These are phyloP conservation scores for Protea cynaroides DNA, from an alignment of 164 flowering plant genomes.

Conservation along the genomic window DNA sequence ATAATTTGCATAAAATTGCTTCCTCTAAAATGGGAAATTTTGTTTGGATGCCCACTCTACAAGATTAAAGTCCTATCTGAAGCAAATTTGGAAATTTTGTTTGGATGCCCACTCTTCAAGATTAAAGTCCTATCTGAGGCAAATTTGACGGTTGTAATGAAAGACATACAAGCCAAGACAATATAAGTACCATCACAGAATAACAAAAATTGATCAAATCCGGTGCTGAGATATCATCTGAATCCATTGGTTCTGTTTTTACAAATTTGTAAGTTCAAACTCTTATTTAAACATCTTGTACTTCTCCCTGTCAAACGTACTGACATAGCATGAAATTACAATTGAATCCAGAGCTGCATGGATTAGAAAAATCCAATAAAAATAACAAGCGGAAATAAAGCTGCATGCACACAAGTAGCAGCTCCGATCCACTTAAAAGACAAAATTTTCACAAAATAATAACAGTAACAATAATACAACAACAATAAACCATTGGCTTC, in stretches of 20 bases:
- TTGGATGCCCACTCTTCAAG: no score
- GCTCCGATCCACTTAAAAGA: not conserved
- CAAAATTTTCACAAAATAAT: no score
- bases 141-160: no score
- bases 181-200: slow-evolving; percentile 8
- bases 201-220: slow-evolving; percentile 5
- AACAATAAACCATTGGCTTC: slow-evolving; percentile 7
- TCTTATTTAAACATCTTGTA: slow-evolving; percentile 1
- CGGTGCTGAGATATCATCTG: not conserved
- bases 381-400: not conserved
- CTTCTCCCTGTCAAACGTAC: slow-evolving; percentile 11
- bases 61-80: no score
- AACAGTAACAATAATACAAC: not conserved
- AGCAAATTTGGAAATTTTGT: no score
- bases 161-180: slow-evolving; percentile 20
- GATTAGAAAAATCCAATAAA: slow-evolving; percentile 4
- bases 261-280: not conserved
- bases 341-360: not conserved
- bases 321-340: not conserved
- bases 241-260: slow-evolving; percentile 14
- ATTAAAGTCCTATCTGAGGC: not conserved
- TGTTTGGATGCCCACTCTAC: no score
- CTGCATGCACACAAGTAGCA: not conserved
- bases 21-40: no score
- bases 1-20: no score